Percentiles rank a stretch among this genome's conserved stretches.
Evolutionary conservation across 179 eudicot species (phyloP).

Genomic region (Beta lomatogona): DNA sequence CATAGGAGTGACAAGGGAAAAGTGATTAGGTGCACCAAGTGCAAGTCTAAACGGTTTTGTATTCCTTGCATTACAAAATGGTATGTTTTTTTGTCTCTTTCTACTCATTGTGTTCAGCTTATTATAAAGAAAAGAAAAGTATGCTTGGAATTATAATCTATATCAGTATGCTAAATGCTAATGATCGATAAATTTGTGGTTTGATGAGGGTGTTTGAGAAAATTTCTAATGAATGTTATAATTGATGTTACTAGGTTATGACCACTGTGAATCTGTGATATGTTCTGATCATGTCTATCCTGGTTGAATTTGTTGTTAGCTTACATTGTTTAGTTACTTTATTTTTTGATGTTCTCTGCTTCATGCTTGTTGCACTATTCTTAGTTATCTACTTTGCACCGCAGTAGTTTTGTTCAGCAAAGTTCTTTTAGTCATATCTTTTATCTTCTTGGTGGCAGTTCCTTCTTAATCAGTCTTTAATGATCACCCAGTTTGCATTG

Average conservation of each 20-base stretch:
- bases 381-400: background rate
- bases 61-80: constrained; percentile 55
- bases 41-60: constrained; percentile 58
- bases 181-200: background rate
- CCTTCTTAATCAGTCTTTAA: background rate
- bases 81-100: constrained; percentile 29
- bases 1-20: constrained; percentile 67
- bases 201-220: background rate
- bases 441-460: background rate
- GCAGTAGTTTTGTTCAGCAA: background rate
- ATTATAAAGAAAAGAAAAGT: background rate
- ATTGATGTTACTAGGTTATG: background rate
- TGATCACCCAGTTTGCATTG: too few relatives aligned
- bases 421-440: background rate
- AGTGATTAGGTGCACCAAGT: constrained; percentile 59
- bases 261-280: background rate
- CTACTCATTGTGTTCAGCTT: constrained; percentile 3
- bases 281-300: background rate
- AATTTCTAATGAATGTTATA: background rate
- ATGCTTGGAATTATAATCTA: background rate
- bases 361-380: constrained; percentile 1
- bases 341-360: background rate
- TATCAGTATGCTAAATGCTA: background rate
- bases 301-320: background rate
- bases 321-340: background rate